Conservation (phyloP, 176 grass and related monocot genomes). For the Hyparrhenia diplandra region DNA sequence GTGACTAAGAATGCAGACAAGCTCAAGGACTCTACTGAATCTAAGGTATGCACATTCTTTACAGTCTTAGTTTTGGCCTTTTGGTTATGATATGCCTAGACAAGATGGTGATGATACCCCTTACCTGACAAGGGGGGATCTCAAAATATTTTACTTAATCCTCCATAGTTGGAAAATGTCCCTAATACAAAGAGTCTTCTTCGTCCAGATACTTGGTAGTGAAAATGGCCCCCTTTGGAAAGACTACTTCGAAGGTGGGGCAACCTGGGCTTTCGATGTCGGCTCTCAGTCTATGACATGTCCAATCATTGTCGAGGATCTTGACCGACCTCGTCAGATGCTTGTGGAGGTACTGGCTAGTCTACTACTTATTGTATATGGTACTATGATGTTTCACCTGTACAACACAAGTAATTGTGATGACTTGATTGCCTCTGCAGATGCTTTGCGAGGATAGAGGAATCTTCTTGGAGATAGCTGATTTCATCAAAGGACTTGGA, state of each 20-base stretch:
- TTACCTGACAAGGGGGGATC: background rate
- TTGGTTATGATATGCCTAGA: background rate
- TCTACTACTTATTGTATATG: conserved; percentile 11
- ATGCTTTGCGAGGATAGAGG: conserved; percentile 83
- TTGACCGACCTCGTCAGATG: conserved; percentile 73
- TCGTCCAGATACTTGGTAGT: conserved; percentile 51
- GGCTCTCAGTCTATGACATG: conserved; percentile 74
- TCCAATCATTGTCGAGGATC: conserved; percentile 81
- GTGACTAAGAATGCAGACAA: conserved; percentile 70
- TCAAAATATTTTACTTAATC: conserved; percentile 10
- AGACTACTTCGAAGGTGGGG: conserved; percentile 75
- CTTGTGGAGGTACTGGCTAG: conserved; percentile 63
- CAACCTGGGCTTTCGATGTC: conserved; percentile 88
- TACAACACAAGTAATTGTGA: background rate
- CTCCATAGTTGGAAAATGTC: background rate
- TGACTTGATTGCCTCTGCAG: conserved; percentile 31
- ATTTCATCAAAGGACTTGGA: conserved; percentile 72
- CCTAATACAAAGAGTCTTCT: conserved; percentile 5
- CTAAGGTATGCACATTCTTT: conserved; percentile 46
- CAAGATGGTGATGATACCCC: background rate
- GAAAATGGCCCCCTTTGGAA: conserved; percentile 65
- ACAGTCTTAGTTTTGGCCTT: background rate
- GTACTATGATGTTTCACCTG: background rate
- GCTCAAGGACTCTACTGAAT: conserved; percentile 65
- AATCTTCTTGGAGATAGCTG: conserved; percentile 85